phyloP scores from a whole-genome alignment of 1,284 basidiomycete species.

The Singerocomus inundabilis region DNA sequence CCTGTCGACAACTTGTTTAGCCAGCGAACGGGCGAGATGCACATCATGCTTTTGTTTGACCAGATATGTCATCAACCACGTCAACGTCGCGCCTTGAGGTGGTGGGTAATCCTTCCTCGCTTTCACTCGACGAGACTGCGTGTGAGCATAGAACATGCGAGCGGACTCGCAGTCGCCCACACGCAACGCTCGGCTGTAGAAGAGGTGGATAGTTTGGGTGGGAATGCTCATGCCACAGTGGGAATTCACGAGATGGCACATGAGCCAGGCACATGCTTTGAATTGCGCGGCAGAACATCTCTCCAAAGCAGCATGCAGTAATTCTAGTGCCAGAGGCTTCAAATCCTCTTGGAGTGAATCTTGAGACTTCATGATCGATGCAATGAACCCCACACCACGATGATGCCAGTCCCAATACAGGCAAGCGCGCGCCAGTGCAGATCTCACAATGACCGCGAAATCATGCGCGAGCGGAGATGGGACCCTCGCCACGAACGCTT shows the following conservation, averaged over 20 bases:
- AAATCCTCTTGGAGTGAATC: conserved; percentile 30
- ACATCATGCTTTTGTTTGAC: conserved; percentile 37
- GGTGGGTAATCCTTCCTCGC: conserved; percentile 42
- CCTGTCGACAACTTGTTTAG: conserved; percentile 44
- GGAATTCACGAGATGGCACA: conserved; percentile 27
- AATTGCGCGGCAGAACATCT: conserved; percentile 30
- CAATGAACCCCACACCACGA: conserved; percentile 40
- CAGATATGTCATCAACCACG: conserved; percentile 53
- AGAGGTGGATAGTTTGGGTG: conserved; percentile 40
- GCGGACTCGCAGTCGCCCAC: conserved; percentile 34
- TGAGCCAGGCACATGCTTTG: conserved; percentile 34
- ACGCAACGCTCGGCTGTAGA: conserved; percentile 42
- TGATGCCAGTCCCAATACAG: conserved; percentile 49
- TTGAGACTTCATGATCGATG: conserved; percentile 33
- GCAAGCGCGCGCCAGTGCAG: conserved; percentile 47
- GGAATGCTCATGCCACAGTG: conserved; percentile 36
- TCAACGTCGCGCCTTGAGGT: conserved; percentile 44
- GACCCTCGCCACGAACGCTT: conserved; percentile 37
- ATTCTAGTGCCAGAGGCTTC: conserved; percentile 31
- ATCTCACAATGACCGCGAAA: conserved; percentile 43
- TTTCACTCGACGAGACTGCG: conserved; percentile 34
- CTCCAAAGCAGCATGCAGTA: conserved; percentile 41
- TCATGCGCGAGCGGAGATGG: conserved; percentile 36
- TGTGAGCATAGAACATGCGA: conserved; percentile 41
- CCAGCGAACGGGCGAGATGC: conserved; percentile 44